Percentiles rank a stretch among this genome's conserved stretches.
phyloP scores from a whole-genome alignment of 148 eudicot species.

The Chenopodium quinoa region DNA sequence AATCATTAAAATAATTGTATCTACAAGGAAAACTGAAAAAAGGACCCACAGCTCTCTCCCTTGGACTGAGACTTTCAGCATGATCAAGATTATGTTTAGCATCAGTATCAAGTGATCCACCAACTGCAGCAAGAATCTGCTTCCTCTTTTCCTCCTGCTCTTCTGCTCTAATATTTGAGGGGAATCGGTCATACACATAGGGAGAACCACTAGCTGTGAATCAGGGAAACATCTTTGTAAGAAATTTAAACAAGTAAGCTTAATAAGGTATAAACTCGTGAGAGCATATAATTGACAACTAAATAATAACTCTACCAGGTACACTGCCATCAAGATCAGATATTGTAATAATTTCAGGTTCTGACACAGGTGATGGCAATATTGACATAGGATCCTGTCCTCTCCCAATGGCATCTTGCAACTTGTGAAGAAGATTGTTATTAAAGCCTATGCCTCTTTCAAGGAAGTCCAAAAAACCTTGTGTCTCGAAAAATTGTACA shows the following conservation, averaged over 20 bases:
- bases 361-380: conserved; percentile 55
- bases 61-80: conserved; percentile 87
- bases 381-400: conserved; percentile 87
- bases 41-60: conserved; percentile 92
- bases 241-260: background rate
- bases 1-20: background rate
- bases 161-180: conserved; percentile 76
- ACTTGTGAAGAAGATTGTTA: conserved; percentile 88
- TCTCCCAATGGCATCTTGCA: conserved; percentile 99
- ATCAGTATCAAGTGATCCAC: conserved; percentile 68
- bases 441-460: conserved; percentile 83
- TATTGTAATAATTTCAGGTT: conserved; percentile 84
- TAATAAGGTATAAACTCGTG: background rate
- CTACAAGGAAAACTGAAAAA: background rate
- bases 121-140: conserved; percentile 79
- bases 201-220: conserved; percentile 59
- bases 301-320: conserved; percentile 39
- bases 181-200: conserved; percentile 79
- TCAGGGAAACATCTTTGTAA: background rate
- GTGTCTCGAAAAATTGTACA: conserved; percentile 84
- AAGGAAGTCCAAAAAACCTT: conserved; percentile 93
- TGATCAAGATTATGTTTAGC: conserved; percentile 39
- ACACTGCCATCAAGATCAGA: conserved; percentile 59
- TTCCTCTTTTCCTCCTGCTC: conserved; percentile 92
- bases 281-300: background rate